A percentile compares a stretch with the other conserved stretches of the same genome.
These are phyloP conservation scores for Melocanna baccifera DNA, from an alignment of 176 grass and related monocot species.

Conservation along the genomic window DNA sequence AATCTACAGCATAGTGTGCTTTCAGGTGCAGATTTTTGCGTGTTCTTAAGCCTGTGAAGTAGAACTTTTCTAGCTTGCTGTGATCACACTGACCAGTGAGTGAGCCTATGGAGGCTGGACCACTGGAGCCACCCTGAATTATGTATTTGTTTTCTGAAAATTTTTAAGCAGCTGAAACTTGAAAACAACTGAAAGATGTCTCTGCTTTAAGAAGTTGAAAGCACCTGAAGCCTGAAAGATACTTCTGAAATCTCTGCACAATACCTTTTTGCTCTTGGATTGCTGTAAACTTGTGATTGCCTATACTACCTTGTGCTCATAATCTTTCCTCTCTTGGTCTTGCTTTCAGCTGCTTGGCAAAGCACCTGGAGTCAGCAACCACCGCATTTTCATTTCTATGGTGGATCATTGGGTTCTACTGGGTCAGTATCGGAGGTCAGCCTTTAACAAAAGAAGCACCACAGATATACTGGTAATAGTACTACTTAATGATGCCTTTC, in stretches of 20 bases:
- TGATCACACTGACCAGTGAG: neutral
- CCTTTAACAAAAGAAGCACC: constrained; percentile 34
- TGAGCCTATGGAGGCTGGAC: neutral
- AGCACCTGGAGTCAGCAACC: constrained; percentile 46
- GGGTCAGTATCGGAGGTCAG: constrained; percentile 48
- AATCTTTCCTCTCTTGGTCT: neutral
- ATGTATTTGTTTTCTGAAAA: neutral
- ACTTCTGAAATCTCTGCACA: neutral
- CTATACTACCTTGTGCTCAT: neutral
- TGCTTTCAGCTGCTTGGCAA: constrained; percentile 31
- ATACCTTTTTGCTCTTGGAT: neutral
- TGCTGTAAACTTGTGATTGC: neutral
- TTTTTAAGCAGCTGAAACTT: neutral
- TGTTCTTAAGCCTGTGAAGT: neutral
- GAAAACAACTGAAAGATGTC: neutral
- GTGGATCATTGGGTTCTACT: constrained; percentile 60
- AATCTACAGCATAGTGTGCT: neutral
- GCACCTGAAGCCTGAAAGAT: neutral
- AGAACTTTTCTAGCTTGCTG: neutral
- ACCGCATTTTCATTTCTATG: constrained; percentile 53
- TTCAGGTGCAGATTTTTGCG: neutral
- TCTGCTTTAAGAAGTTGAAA: neutral
- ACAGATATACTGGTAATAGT: constrained; percentile 44
- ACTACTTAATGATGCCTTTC: neutral
- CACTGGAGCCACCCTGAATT: neutral